Base-by-base conservation (phyloP, 2,329 filamentous ascomycete genomes). In the Dothideomycetes sp. region DNA sequence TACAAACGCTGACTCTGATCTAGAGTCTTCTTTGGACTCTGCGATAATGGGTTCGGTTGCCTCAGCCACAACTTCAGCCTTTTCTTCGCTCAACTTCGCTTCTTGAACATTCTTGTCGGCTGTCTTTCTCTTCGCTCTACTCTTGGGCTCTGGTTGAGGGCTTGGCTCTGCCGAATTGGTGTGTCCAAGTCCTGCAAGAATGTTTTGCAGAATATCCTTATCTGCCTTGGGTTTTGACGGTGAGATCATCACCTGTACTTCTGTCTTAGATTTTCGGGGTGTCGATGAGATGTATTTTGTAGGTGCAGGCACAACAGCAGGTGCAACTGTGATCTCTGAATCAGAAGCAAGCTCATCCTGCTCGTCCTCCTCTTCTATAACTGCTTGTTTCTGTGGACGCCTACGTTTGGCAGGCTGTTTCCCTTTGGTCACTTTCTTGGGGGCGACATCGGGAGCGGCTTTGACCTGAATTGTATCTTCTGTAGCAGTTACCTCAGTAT, bases 61-160 rank as follows among this genome's bases (percentile, higher is more conserved):
- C n/a, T n/a, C n/a, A n/a, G n/a, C n/a, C n/a, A n/a, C n/a, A n/a
- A n/a, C n/a, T n/a, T n/a, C n/a, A n/a, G n/a, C n/a, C n/a, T n/a
- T 20, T 20, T 30, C 23, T 11, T 24, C 16, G 8, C 11, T 25
- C 20, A 12, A 13, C 32, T 30, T 30, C 10, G 32, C 38, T 47
- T 51, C 39, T 41, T 49, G 24, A 41, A 43, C 8, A 45, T 25
- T 13, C 46, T 47, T 12, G 38, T 31, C 11, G 29, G 29, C 13
- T 17, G 7, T 12, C 23, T 25, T 12, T 25, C 12, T 25, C 23
- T 25, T 7, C 17, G 33, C 43, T 49, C n/a, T 33, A 12, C 17
- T 33, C 7, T 17, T 40, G 2, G 4, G 33, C 35, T 17, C 22
- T 24, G 22, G 22, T 3, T 24, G 22, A 7, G 22, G 22, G 12